Base-by-base conservation (phyloP, 2,329 filamentous ascomycete genomes). In the Penicillium sclerotiorum region DNA sequence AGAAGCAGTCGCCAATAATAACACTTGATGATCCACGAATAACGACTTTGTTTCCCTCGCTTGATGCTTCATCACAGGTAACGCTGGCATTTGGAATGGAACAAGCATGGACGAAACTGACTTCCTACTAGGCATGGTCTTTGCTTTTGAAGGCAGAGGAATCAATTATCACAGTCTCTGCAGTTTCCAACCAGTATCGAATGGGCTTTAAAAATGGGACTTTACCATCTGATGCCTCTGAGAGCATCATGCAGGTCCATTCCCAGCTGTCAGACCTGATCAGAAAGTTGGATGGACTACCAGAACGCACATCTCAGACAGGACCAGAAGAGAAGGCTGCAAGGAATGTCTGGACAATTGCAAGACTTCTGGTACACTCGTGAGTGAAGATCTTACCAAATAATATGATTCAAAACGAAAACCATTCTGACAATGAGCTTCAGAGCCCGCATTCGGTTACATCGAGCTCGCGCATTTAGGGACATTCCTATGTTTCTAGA, bases 371-470 rank as follows among this genome's bases (percentile, higher is more conserved):
- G 12, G 25, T 12, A 4, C 23, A 42, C 20, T 28, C 39, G 39
- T 42, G 15, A 42, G 39, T 42, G 8, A 28, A 15, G n/a, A n/a
- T n/a, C n/a, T n/a, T 21, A 5, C 20, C 20, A 22, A 22, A 23
- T 21, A 11, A 40, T 23, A 22, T 13, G 17, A 11, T 38, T 9
- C 11, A n/a, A n/a, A n/a, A n/a, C 12, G 9, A 38, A 11, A 20
- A 11, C 18, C 18, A 22, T 11, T 38, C 21, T 38, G 15, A 40
- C 11, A 27, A 27, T 28, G 25, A 9, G 25, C 12, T 35, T 15
- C 13, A 46, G 44, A 3, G 44, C 44, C 11, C 44, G 44, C 15
- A 37, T 46, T 3, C 38, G 36, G 22, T 22, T 46, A 7, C 44
- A 46, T 27, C 44, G 44, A 15, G 25, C 35, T 22, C 33, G 35